Conservation (phyloP, 2,329 filamentous ascomycete genomes). For the Curvularia spicifera region DNA sequence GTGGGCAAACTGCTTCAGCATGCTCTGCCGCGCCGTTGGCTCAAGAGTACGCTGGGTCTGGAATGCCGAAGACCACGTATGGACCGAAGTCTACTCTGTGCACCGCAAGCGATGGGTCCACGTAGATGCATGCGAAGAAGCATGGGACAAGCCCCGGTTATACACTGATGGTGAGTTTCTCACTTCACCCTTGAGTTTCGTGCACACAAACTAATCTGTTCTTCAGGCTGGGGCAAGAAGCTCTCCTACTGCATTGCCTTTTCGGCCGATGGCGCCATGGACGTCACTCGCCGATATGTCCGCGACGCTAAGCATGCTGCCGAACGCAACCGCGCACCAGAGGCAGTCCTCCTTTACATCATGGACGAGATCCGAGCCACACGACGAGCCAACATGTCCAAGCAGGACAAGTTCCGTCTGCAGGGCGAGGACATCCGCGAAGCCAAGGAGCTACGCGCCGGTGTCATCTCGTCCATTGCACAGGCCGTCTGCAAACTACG, state of each 20-base stretch:
- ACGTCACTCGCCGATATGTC: slow-evolving; percentile 71
- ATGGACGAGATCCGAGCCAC: slow-evolving; percentile 88
- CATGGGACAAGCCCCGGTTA: slow-evolving; percentile 91
- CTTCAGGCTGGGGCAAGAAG: slow-evolving; percentile 86
- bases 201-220: slow-evolving; percentile 17
- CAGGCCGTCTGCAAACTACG: slow-evolving; percentile 73
- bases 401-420: slow-evolving; percentile 81
- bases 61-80: slow-evolving; percentile 97
- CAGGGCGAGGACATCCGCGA: slow-evolving; percentile 81
- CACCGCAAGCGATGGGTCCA: slow-evolving; percentile 96
- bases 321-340: slow-evolving; percentile 80
- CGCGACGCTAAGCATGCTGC: slow-evolving; percentile 74
- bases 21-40: slow-evolving; percentile 93
- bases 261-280: slow-evolving; percentile 80
- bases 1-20: slow-evolving; percentile 98
- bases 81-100: slow-evolving; percentile 96
- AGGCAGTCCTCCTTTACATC: slow-evolving; percentile 89
- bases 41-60: slow-evolving; percentile 95
- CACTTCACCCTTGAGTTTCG: neutral
- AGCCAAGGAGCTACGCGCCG: slow-evolving; percentile 75
- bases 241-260: slow-evolving; percentile 98
- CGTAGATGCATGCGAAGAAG: slow-evolving; percentile 91
- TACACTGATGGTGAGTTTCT: slow-evolving; percentile 76
- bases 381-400: slow-evolving; percentile 81
- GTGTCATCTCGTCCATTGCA: slow-evolving; percentile 75